phyloP scores from a whole-genome alignment of 495 filamentous ascomycete genomes.

The Trichoderma orchidacearum region DNA sequence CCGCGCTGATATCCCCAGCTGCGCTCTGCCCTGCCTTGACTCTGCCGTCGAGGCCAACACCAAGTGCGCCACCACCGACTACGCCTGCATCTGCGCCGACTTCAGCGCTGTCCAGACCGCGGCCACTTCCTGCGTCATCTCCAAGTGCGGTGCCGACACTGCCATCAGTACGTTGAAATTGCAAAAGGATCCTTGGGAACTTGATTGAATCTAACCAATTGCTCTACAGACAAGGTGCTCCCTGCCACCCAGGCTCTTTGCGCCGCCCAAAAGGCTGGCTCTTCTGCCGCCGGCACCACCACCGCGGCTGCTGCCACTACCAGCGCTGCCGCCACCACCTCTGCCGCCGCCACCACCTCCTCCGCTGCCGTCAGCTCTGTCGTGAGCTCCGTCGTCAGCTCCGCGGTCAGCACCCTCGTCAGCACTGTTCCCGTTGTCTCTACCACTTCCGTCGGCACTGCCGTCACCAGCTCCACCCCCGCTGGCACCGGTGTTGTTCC shows the following conservation, averaged over 20 bases:
- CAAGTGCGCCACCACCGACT: conserved; percentile 21
- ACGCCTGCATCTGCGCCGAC: conserved; percentile 28
- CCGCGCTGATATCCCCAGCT: conserved; percentile 22
- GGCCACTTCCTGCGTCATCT: conserved; percentile 24
- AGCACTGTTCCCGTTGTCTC: conserved; percentile 12
- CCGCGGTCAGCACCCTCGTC: conserved; percentile 7
- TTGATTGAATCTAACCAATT: background rate
- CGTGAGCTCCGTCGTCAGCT: conserved; percentile 2
- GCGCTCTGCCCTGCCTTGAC: conserved; percentile 25
- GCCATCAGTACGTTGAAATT: conserved; percentile 13
- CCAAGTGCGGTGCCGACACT: conserved; percentile 16
- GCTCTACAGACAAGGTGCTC: conserved; percentile 18
- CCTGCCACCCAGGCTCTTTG: conserved; percentile 23
- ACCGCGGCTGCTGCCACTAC: background rate
- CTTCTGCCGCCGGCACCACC: background rate
- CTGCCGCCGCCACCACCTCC: conserved; percentile 3
- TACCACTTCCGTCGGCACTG: too few relatives aligned
- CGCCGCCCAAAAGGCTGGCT: conserved; percentile 6
- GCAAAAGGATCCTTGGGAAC: background rate
- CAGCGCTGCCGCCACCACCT: conserved; percentile 3
- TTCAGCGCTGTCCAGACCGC: conserved; percentile 13
- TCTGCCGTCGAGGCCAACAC: conserved; percentile 16
- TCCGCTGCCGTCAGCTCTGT: conserved; percentile 2
- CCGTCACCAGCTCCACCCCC: background rate
- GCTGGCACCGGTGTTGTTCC: background rate